Evolutionary conservation across 345 rosid genomes (phyloP), one percentile per base, ranked within the genome.

Genomic region (Eucalyptus microcorys): DNA sequence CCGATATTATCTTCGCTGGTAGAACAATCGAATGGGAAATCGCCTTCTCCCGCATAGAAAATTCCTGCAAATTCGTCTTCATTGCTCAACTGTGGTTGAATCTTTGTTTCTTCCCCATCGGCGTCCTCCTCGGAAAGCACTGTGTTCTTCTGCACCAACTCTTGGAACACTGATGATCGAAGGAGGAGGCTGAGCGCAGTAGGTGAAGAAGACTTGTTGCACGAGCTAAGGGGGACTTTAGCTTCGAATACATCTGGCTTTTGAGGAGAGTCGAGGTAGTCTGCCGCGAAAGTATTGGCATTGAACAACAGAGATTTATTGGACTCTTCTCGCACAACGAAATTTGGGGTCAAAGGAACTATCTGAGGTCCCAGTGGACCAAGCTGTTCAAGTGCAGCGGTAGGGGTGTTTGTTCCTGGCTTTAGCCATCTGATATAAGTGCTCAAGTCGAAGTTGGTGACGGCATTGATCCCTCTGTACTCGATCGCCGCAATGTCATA

Each of bases 171-270:
- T 2, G 96, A 93, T 32, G 96, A 95, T 17, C 95, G 92, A 40
- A 93, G 90, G 68, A 94, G 95, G 89, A 95, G 93, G 86, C 93
- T 87, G 6, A 95, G 92, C 2, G 96, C 96, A 49, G 94, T 93
- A 5, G 94, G 92, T 12, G 95, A 89, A 26, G 95, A 90, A 22
- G 92, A 64, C 90, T 89, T 93, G 90, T 79, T 89, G 91, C 61
- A 57, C 16, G 91, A 84, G 91, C 42, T 89, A 8, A 80, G 21
- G 3, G 88, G 86, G 26, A 47, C 14, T 49, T 86, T 87, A 86
- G n/a, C 87, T 42, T 76, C 91, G 87, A 90, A 53, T 9, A 66
- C 48, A 40, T 92, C 90, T 22, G 88, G 93, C 90, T 88, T 93
- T 13, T 40, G 85, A 9, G 89, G 88, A 49, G 90, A 89, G 87